Base-by-base conservation (phyloP, 768 basidiomycete genomes). In the Suillus brevipes region DNA sequence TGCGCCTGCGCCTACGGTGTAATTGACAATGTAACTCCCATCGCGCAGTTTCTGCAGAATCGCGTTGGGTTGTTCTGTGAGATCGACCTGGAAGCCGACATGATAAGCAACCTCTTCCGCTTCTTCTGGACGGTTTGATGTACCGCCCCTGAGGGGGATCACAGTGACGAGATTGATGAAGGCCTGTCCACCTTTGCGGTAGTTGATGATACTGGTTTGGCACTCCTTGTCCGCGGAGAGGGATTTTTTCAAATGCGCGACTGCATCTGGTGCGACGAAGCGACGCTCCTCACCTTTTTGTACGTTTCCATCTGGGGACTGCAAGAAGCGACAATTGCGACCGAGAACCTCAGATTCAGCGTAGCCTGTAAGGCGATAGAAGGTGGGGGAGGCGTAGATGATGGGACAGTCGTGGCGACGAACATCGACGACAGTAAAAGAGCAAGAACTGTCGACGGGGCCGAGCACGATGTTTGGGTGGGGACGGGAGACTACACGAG, bases 71-170 rank as follows among this genome's bases (percentile, higher is more conserved):
- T 96, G 94, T 71, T 90, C 87, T 20, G 88, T 88, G 58, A 99
- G 81, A 77, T 98, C 94, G 63, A 97, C 91, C 78, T 99, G 95
- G 82, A 99, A 99, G 1, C 97, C 97, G 60, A 99, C 89, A 71
- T 93, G 90, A 74, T 91, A 97, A 10, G 87, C 88, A 47, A 92
- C 83, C 53, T 96, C 90, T 62, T 87, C 86, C 43, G 83, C 82
- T 68, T 88, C 89, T 50, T 86, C 82, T 67, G 67, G 78, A 49
- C 37, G 68, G 72, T 74, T 82, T 77, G 64, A 68, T 64, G 70
- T 80, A 64, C 86, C 92, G 9, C 90, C 93, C 0, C 82, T 74
- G 65, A 98, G 84, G 20, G 97, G 97, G 43, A 99, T 91, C 71
- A 98, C 85, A 28, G 92, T 92, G 67, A 99, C 88, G 64, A 97